These are phyloP conservation scores for Ophiostoma sp. DNA, from an alignment of 2,329 filamentous ascomycete species.

Conservation along the genomic window DNA sequence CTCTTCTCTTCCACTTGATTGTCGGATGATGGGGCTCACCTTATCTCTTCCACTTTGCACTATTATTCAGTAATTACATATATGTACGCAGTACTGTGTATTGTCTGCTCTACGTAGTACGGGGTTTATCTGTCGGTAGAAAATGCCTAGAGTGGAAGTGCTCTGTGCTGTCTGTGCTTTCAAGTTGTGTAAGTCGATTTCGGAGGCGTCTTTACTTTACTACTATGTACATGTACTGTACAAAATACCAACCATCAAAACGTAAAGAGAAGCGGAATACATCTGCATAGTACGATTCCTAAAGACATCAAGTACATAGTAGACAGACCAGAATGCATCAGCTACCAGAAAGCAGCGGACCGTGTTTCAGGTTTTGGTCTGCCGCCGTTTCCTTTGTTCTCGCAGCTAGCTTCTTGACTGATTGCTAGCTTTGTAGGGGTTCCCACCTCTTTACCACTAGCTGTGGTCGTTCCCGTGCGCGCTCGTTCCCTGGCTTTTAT, in stretches of 20 bases:
- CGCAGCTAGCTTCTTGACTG: neutral
- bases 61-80: no score
- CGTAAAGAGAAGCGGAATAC: neutral
- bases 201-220: neutral
- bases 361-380: neutral
- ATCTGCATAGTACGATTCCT: neutral
- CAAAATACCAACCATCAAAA: neutral
- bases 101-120: neutral
- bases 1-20: neutral
- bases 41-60: neutral
- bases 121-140: neutral
- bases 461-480: neutral
- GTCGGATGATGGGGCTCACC: neutral
- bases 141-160: constrained; percentile 7
- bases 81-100: neutral
- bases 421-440: no score
- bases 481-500: neutral
- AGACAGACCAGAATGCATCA: neutral
- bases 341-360: neutral
- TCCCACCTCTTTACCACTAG: neutral
- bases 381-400: constrained; percentile 9
- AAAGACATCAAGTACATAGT: neutral
- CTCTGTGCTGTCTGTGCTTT: neutral
- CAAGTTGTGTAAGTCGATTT: neutral
- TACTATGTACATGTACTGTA: neutral